These are phyloP conservation scores for Yamadazyma insecticola DNA, from an alignment of 805 yeast species.

Conservation along the genomic window DNA sequence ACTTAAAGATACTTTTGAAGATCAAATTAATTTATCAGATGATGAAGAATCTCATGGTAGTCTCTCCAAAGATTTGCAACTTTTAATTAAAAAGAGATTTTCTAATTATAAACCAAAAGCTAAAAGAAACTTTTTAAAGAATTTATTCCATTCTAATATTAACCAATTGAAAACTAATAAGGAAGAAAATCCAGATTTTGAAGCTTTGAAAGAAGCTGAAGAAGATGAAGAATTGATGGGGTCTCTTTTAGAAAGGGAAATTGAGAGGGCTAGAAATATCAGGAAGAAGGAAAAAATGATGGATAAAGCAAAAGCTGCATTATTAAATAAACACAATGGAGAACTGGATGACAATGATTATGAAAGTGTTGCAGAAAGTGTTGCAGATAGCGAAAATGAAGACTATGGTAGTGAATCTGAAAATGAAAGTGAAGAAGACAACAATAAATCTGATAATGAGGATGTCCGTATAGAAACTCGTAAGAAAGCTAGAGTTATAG, in stretches of 20 bases:
- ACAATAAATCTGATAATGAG: slow-evolving; percentile 14
- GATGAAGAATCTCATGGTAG: slow-evolving; percentile 5
- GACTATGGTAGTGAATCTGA: slow-evolving; percentile 18
- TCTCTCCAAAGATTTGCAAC: slow-evolving; percentile 8
- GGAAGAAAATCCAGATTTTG: slow-evolving; percentile 19
- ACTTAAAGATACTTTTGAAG: slow-evolving; percentile 22
- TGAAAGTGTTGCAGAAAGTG: slow-evolving; percentile 3
- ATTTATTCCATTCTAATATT: slow-evolving; percentile 22
- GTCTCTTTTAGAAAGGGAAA: slow-evolving; percentile 44
- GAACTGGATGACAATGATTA: slow-evolving; percentile 10
- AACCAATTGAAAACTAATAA: slow-evolving; percentile 31
- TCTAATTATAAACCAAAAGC: slow-evolving; percentile 1
- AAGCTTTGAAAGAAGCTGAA: slow-evolving; percentile 25
- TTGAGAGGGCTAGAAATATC: slow-evolving; percentile 43
- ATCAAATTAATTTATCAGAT: slow-evolving; percentile 7
- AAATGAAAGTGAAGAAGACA: slow-evolving; percentile 13
- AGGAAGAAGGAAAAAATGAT: slow-evolving; percentile 38
- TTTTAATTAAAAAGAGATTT: slow-evolving; percentile 7
- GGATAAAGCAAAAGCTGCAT: slow-evolving; percentile 33
- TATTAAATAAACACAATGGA: slow-evolving; percentile 16
- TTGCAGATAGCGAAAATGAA: slow-evolving; percentile 12
- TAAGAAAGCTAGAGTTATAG: slow-evolving; percentile 4
- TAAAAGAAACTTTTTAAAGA: slow-evolving; percentile 5
- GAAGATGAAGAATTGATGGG: slow-evolving; percentile 43
- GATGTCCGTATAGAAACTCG: slow-evolving; percentile 9